Percentiles rank a stretch among this genome's conserved stretches.
Conservation (phyloP, 2,329 filamentous ascomycete genomes). For the Ophiostoma pallidulum region DNA sequence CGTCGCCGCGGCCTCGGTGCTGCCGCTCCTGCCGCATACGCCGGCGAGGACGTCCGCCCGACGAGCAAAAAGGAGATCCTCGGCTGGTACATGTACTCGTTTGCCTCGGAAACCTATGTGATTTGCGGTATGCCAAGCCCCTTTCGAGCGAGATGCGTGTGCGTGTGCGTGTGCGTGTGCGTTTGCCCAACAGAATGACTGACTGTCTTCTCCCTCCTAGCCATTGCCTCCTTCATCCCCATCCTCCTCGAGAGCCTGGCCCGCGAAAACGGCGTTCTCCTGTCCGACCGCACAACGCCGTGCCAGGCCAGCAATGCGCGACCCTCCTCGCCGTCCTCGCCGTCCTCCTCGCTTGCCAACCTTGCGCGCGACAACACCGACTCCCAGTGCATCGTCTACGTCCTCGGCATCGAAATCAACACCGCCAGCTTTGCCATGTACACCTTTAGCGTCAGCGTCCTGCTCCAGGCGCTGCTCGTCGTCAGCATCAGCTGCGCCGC, state of each 20-base stretch:
- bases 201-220: conserved; percentile 7
- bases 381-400: conserved; percentile 70
- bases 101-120: conserved; percentile 92
- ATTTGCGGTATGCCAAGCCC: conserved; percentile 63
- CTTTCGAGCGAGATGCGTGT: neutral
- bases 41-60: conserved; percentile 76
- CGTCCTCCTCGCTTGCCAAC: neutral
- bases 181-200: neutral
- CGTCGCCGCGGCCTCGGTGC: conserved; percentile 30
- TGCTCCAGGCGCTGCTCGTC: conserved; percentile 81
- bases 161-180: too few relatives aligned
- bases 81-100: conserved; percentile 95
- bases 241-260: conserved; percentile 91
- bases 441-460: conserved; percentile 86
- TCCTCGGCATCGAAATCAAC: conserved; percentile 81
- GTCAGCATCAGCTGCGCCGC: conserved; percentile 95
- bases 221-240: conserved; percentile 74
- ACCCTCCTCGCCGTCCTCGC: neutral
- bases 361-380: conserved; percentile 24
- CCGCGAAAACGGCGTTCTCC: conserved; percentile 79
- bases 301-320: conserved; percentile 56
- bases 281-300: conserved; percentile 64
- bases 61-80: conserved; percentile 80
- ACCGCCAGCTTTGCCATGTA: conserved; percentile 96
- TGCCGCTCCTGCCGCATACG: conserved; percentile 44